Conservation (phyloP, 805 yeast genomes). For the Yarrowia sp. region DNA sequence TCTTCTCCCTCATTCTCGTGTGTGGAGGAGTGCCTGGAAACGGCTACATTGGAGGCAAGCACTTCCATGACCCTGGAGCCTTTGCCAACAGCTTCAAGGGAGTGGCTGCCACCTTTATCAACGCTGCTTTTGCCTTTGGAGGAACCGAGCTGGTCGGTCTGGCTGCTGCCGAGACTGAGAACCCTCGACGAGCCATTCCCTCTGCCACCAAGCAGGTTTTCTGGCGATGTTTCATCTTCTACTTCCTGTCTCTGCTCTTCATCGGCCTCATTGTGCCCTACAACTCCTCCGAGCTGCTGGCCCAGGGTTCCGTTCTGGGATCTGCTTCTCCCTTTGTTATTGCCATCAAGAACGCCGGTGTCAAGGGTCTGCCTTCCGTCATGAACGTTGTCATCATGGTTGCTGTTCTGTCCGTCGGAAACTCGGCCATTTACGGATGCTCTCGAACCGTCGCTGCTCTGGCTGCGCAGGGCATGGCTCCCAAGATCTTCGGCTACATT, state of each 20-base stretch:
- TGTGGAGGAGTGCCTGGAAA: constrained; percentile 58
- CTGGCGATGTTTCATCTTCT: constrained; percentile 69
- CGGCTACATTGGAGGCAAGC: constrained; percentile 51
- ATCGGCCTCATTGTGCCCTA: constrained; percentile 67
- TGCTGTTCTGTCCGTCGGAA: constrained; percentile 64
- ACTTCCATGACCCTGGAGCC: constrained; percentile 67
- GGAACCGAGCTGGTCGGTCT: constrained; percentile 69
- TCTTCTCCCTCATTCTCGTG: constrained; percentile 51
- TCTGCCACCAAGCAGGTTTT: constrained; percentile 72
- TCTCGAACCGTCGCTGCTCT: constrained; percentile 64
- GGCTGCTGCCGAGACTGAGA: constrained; percentile 66
- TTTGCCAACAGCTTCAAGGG: constrained; percentile 67
- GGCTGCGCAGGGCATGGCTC: constrained; percentile 59
- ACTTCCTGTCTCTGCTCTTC: constrained; percentile 53
- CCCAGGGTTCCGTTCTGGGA: constrained; percentile 49
- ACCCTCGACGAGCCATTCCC: constrained; percentile 64
- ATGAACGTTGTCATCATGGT: constrained; percentile 65
- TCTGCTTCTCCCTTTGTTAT: constrained; percentile 69
- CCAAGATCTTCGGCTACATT: constrained; percentile 56
- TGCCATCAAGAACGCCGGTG: constrained; percentile 61
- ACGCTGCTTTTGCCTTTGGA: constrained; percentile 69
- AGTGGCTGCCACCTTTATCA: constrained; percentile 61
- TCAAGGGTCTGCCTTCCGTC: constrained; percentile 60
- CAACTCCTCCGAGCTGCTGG: constrained; percentile 45
- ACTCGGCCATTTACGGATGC: constrained; percentile 61